phyloP scores from a whole-genome alignment of 1,284 basidiomycete species.

The Albatrellus sp. region DNA sequence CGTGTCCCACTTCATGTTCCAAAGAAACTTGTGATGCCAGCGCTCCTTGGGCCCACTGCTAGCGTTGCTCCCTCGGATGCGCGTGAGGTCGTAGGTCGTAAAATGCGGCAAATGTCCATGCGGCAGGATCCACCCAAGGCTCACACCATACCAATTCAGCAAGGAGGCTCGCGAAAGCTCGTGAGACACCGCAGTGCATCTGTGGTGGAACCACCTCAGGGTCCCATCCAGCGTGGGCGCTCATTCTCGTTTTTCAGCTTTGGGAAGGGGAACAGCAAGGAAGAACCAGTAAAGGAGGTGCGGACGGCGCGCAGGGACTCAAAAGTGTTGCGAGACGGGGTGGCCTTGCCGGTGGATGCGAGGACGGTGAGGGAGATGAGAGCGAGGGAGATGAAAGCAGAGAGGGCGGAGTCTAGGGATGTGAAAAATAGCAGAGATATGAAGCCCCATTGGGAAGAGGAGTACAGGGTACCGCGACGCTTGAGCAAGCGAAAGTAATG shows the following conservation, averaged over 20 bases:
- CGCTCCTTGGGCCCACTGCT: slow-evolving; percentile 28
- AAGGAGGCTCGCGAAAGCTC: slow-evolving; percentile 4
- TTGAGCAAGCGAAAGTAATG: slow-evolving; percentile 19
- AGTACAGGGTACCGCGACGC: slow-evolving; percentile 13
- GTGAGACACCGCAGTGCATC: slow-evolving; percentile 8
- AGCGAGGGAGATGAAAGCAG: background rate
- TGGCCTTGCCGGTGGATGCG: background rate
- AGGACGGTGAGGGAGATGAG: background rate
- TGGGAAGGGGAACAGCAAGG: slow-evolving; percentile 7
- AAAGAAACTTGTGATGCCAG: slow-evolving; percentile 54
- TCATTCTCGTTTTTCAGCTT: slow-evolving; percentile 8
- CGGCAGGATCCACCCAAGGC: background rate
- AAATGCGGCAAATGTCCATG: background rate
- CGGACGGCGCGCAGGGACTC: too few relatives aligned
- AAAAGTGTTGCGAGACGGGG: background rate
- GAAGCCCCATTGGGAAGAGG: slow-evolving; percentile 5
- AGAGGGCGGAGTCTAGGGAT: background rate
- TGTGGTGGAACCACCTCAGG: background rate
- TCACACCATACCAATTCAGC: background rate
- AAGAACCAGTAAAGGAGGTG: background rate
- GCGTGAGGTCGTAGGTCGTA: background rate
- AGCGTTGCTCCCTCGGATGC: slow-evolving; percentile 5
- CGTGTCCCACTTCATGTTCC: slow-evolving; percentile 36
- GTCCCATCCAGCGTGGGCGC: slow-evolving; percentile 5
- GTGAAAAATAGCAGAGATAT: background rate